phyloP scores from a whole-genome alignment of 768 basidiomycete genomes.

The Phaffia australis region DNA sequence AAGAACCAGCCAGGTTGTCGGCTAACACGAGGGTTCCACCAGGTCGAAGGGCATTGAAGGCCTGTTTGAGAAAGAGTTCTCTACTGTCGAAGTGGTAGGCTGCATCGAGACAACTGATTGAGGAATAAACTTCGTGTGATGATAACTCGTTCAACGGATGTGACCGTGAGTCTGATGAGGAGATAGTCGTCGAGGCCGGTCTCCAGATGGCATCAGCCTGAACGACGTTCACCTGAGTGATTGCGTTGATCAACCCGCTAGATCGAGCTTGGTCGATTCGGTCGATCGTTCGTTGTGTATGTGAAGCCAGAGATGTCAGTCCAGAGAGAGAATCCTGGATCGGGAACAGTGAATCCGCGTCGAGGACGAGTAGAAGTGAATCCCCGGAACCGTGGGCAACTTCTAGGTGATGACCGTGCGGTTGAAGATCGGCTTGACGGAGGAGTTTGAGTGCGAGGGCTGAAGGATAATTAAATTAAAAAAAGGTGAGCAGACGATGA shows the following conservation, averaged over 20 bases:
- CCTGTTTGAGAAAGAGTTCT: slow-evolving; percentile 46
- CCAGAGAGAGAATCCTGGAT: slow-evolving; percentile 47
- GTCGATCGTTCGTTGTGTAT: slow-evolving; percentile 44
- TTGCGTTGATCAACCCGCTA: no score
- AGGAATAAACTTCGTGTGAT: slow-evolving; percentile 39
- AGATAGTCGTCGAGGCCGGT: slow-evolving; percentile 25
- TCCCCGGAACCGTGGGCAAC: slow-evolving; percentile 61
- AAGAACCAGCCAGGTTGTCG: slow-evolving; percentile 48
- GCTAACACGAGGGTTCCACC: slow-evolving; percentile 52
- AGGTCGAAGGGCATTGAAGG: slow-evolving; percentile 42
- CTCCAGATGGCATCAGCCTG: slow-evolving; percentile 20
- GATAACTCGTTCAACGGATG: slow-evolving; percentile 46
- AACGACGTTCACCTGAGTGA: slow-evolving; percentile 8
- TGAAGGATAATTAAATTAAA: slow-evolving; percentile 28
- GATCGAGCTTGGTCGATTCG: slow-evolving; percentile 31
- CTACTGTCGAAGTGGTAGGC: slow-evolving; percentile 58
- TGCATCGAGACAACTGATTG: slow-evolving; percentile 55
- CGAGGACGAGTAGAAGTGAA: slow-evolving; percentile 40
- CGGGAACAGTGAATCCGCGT: slow-evolving; percentile 38
- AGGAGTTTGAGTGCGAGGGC: slow-evolving; percentile 49
- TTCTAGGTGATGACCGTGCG: slow-evolving; percentile 49
- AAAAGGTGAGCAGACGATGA: slow-evolving; percentile 27
- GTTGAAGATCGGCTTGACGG: slow-evolving; percentile 41
- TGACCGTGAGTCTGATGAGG: slow-evolving; percentile 23
- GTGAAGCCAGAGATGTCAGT: slow-evolving; percentile 49